Evolutionary conservation across 352 stramenopile genomes (phyloP).

Genomic region (Globisporangium megalacanthum): DNA sequence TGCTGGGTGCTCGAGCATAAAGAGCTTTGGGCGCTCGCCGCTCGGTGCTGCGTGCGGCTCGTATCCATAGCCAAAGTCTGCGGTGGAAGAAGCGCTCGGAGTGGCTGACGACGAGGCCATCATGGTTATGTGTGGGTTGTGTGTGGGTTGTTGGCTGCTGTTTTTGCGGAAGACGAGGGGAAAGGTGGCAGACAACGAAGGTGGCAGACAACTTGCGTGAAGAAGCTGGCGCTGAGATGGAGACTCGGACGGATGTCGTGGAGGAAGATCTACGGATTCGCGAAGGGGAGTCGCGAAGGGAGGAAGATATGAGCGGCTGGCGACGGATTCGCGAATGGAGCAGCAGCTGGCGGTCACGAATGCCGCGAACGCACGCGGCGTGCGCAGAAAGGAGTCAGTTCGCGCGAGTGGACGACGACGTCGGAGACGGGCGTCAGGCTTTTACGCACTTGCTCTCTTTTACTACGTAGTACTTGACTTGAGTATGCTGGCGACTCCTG

Average conservation of each 20-base stretch:
- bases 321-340: conserved; percentile 3
- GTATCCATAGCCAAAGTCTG: conserved; percentile 1
- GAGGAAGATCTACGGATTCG: background rate
- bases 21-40: background rate
- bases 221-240: background rate
- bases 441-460: background rate
- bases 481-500: background rate
- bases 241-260: too few species aligned
- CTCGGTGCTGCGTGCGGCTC: background rate
- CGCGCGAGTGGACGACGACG: background rate
- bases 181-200: background rate
- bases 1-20: background rate
- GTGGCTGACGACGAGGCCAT: background rate
- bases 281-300: too few species aligned
- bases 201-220: too few species aligned
- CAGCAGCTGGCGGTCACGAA: conserved; percentile 1
- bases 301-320: background rate
- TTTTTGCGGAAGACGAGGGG: background rate
- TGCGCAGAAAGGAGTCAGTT: background rate
- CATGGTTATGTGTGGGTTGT: background rate
- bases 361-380: background rate
- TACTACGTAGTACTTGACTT: too few species aligned
- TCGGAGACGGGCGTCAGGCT: background rate
- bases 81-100: background rate
- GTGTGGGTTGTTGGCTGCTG: background rate